Percentiles rank a stretch among this genome's conserved stretches.
phyloP scores from a whole-genome alignment of 139 green algal genomes.

The Desmodesmus armatus region DNA sequence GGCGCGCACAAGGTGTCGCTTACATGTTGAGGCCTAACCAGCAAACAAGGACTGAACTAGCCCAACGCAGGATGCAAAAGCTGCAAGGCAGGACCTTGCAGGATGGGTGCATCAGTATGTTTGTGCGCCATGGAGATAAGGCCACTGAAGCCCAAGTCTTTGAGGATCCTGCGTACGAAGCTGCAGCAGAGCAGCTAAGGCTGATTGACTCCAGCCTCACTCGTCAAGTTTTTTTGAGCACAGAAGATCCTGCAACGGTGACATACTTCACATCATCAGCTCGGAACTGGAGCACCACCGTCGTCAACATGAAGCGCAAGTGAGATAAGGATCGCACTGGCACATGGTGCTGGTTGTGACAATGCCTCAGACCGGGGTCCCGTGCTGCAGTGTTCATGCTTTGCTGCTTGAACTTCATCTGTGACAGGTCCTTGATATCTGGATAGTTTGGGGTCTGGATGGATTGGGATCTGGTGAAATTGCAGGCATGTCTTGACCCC shows the following conservation, averaged over 20 bases:
- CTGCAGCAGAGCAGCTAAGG: not conserved
- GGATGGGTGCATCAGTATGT: slow-evolving; percentile 42
- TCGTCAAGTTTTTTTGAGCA: slow-evolving; percentile 48
- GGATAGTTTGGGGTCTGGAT: too few relatives aligned
- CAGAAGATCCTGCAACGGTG: slow-evolving; percentile 48
- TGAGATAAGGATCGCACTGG: not conserved
- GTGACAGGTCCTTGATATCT: too few relatives aligned
- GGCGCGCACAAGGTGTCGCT: slow-evolving; percentile 47
- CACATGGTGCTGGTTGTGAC: not conserved
- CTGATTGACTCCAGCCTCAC: slow-evolving; percentile 16
- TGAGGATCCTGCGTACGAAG: slow-evolving; percentile 32
- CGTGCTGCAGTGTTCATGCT: too few relatives aligned
- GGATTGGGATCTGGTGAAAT: too few relatives aligned
- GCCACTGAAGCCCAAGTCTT: slow-evolving; percentile 24
- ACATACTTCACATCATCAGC: slow-evolving; percentile 23
- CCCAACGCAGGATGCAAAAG: not conserved
- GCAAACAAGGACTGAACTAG: slow-evolving; percentile 12
- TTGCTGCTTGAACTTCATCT: not conserved
- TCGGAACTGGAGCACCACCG: not conserved
- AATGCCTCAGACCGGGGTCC: not conserved
- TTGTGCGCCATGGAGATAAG: slow-evolving; percentile 57
- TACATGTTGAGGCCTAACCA: slow-evolving; percentile 47
- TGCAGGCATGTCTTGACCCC: too few relatives aligned
- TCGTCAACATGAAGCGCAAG: slow-evolving; percentile 16
- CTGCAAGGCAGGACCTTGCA: not conserved